phyloP scores from a whole-genome alignment of 768 basidiomycete species.

The Chlorophyllum brunneum region DNA sequence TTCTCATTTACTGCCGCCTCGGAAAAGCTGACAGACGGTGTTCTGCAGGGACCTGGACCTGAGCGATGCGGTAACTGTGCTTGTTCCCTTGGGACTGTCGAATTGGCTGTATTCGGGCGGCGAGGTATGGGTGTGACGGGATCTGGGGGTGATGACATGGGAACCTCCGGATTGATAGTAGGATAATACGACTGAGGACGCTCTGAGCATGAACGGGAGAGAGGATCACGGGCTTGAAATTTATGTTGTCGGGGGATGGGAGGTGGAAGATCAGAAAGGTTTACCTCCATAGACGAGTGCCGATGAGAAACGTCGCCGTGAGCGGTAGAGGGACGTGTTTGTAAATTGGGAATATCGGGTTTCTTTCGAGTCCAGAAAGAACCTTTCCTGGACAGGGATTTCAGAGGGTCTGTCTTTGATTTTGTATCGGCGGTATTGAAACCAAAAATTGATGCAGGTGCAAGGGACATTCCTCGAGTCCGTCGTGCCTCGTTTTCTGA shows the following conservation, averaged over 20 bases:
- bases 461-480: conserved; percentile 56
- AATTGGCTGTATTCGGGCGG: conserved; percentile 9
- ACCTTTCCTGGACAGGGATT: conserved; percentile 47
- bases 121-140: conserved; percentile 18
- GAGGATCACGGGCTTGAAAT: conserved; percentile 7
- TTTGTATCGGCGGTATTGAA: conserved; percentile 35
- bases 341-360: not conserved
- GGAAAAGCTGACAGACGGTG: not conserved
- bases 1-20: conserved; percentile 16
- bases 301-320: conserved; percentile 2
- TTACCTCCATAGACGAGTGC: not conserved
- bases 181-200: conserved; percentile 1
- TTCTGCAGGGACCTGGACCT: conserved; percentile 10
- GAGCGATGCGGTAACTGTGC: not conserved
- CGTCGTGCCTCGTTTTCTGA: conserved; percentile 28
- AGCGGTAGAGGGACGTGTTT: conserved; percentile 1
- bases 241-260: conserved; percentile 1
- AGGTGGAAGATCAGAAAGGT: not conserved
- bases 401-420: conserved; percentile 36
- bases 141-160: not conserved
- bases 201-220: not conserved
- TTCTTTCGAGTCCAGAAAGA: conserved; percentile 69
- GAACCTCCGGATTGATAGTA: not conserved
- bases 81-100: not conserved
- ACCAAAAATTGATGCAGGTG: conserved; percentile 36